Percentiles rank a stretch among this genome's conserved stretches.
Conservation (phyloP, 1,284 basidiomycete species). For the Meripilus lineatus region DNA sequence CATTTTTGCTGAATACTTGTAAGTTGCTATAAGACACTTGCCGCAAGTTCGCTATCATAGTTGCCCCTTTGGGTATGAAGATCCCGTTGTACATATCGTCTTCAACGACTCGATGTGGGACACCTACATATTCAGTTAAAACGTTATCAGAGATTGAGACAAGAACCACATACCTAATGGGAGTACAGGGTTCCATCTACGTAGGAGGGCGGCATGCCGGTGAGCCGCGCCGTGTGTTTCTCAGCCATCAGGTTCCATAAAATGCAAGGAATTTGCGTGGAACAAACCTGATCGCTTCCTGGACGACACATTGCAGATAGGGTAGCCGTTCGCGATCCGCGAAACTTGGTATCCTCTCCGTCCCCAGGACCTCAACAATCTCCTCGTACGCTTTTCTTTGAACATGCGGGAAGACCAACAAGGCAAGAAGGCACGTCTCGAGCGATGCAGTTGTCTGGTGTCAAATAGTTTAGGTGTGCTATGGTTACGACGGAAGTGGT, state of each 20-base stretch:
- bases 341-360: slow-evolving; percentile 9
- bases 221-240: no score
- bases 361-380: slow-evolving; percentile 6
- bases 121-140: slow-evolving; percentile 24
- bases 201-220: not conserved
- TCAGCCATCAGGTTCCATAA: not conserved
- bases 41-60: slow-evolving; percentile 33
- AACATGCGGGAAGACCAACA: not conserved
- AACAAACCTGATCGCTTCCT: slow-evolving; percentile 3
- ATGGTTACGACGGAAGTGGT: not conserved
- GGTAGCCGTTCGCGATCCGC: slow-evolving; percentile 3
- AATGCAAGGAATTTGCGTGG: not conserved
- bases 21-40: not conserved
- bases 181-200: not conserved
- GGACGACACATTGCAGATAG: slow-evolving; percentile 6
- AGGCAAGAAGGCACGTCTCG: not conserved
- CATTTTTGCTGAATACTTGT: not conserved
- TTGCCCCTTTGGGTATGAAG: slow-evolving; percentile 24
- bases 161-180: not conserved
- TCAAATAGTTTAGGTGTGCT: not conserved
- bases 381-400: slow-evolving; percentile 5
- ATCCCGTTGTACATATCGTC: slow-evolving; percentile 24
- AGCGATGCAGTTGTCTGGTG: not conserved
- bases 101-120: slow-evolving; percentile 19
- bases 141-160: not conserved